These are phyloP conservation scores for Penicillium taxi DNA, from an alignment of 495 filamentous ascomycete species.

Conservation along the genomic window DNA sequence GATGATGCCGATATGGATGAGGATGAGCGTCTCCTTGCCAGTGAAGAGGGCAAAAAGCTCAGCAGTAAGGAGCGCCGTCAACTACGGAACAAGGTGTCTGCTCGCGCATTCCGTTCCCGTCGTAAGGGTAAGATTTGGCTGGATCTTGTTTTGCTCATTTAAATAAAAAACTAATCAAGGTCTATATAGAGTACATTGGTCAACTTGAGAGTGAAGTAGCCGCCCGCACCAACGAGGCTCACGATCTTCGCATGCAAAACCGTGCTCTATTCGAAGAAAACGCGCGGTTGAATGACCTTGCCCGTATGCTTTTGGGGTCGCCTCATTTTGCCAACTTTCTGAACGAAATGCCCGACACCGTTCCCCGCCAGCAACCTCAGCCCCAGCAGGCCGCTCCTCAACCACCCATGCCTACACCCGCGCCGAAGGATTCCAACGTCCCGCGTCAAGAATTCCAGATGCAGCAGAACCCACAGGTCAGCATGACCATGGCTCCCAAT, in stretches of 20 bases:
- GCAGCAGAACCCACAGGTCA: slow-evolving; percentile 54
- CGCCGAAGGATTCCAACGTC: slow-evolving; percentile 19
- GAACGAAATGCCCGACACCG: slow-evolving; percentile 55
- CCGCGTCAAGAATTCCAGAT: slow-evolving; percentile 53
- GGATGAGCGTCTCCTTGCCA: slow-evolving; percentile 85
- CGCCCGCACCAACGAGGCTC: slow-evolving; percentile 59
- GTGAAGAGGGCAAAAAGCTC: slow-evolving; percentile 95
- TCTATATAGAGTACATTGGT: slow-evolving; percentile 75
- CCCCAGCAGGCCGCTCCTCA: slow-evolving; percentile 34
- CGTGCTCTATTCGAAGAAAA: slow-evolving; percentile 70
- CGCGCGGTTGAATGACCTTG: slow-evolving; percentile 64
- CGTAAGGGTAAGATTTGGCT: slow-evolving; percentile 78
- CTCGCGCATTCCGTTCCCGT: slow-evolving; percentile 87
- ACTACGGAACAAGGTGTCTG: slow-evolving; percentile 95
- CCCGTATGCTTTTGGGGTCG: slow-evolving; percentile 75
- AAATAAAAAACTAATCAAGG: no score
- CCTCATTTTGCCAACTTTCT: slow-evolving; percentile 79
- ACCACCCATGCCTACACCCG: slow-evolving; percentile 32
- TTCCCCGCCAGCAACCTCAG: slow-evolving; percentile 31
- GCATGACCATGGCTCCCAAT: slow-evolving; percentile 70
- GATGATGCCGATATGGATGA: slow-evolving; percentile 98
- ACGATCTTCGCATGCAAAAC: slow-evolving; percentile 66
- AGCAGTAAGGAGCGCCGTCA: slow-evolving; percentile 90
- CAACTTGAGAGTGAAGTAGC: slow-evolving; percentile 85
- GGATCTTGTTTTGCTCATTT: not conserved